These are phyloP conservation scores for Fibroporia radiculosa DNA, from an alignment of 768 basidiomycete species.

Conservation along the genomic window DNA sequence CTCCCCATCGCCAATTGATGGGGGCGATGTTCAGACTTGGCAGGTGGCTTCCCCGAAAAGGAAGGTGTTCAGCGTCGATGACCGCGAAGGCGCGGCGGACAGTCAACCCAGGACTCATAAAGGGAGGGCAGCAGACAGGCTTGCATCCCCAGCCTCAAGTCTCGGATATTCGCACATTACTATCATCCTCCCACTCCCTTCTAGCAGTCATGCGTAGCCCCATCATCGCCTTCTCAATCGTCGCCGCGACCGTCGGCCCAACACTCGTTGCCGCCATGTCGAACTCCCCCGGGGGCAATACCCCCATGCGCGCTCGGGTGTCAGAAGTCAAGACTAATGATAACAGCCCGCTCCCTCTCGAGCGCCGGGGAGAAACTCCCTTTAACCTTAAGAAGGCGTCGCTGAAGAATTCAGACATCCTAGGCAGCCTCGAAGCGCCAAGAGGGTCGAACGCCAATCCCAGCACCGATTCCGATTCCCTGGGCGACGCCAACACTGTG, in stretches of 20 bases:
- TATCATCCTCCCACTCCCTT: not conserved
- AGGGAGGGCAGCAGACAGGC: too few species aligned
- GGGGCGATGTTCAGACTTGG: too few species aligned
- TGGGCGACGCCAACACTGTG: too few species aligned
- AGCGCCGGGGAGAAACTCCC: not conserved
- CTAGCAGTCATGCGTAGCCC: conserved; percentile 20
- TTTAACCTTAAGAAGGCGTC: not conserved
- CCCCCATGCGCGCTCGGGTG: conserved; percentile 6
- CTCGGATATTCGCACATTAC: conserved; percentile 9
- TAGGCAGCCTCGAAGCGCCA: not conserved
- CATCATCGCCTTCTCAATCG: conserved; percentile 21
- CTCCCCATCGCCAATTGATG: too few species aligned
- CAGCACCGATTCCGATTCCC: too few species aligned
- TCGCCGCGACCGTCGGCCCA: conserved; percentile 21
- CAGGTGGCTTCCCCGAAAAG: conserved; percentile 7
- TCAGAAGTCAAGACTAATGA: conserved; percentile 3
- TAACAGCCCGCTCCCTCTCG: not conserved
- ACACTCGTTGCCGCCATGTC: conserved; percentile 17
- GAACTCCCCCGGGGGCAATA: conserved; percentile 11
- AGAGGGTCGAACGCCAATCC: not conserved
- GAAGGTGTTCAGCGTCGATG: conserved; percentile 11
- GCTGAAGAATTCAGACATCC: not conserved
- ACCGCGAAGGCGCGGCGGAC: conserved; percentile 19
- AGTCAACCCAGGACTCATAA: too few species aligned
- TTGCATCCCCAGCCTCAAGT: conserved; percentile 1